Conservation (phyloP, 2,329 filamentous ascomycete genomes). For the Aspergillus fijiensis region DNA sequence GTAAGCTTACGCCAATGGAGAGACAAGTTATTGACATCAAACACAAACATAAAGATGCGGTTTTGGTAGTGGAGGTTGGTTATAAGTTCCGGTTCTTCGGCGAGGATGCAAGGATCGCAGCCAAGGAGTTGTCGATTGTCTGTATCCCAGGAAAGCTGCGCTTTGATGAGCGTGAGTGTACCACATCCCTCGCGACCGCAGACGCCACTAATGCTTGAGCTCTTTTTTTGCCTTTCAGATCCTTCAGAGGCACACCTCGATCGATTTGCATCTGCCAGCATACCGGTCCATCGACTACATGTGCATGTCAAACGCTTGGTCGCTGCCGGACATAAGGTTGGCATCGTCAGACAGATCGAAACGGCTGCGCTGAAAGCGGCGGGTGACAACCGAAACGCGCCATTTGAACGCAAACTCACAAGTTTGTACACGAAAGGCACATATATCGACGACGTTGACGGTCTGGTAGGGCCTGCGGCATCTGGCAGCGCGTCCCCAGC, state of each 20-base stretch:
- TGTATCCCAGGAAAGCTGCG: slow-evolving; percentile 95
- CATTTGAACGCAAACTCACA: slow-evolving; percentile 88
- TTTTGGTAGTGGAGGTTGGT: slow-evolving; percentile 91
- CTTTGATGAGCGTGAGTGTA: slow-evolving; percentile 76
- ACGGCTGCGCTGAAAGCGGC: slow-evolving; percentile 94
- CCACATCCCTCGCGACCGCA: not conserved
- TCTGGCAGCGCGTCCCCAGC: slow-evolving; percentile 57
- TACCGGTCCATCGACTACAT: slow-evolving; percentile 84
- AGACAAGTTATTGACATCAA: slow-evolving; percentile 93
- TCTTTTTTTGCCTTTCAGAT: slow-evolving; percentile 47
- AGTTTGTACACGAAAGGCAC: slow-evolving; percentile 98
- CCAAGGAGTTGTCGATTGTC: slow-evolving; percentile 88
- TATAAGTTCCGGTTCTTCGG: slow-evolving; percentile 99
- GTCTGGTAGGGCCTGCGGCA: slow-evolving; percentile 63
- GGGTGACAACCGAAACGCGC: slow-evolving; percentile 88
- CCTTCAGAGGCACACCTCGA: slow-evolving; percentile 88
- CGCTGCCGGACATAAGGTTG: slow-evolving; percentile 90
- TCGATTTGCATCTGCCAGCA: slow-evolving; percentile 91
- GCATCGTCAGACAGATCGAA: slow-evolving; percentile 89
- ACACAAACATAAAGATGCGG: slow-evolving; percentile 79
- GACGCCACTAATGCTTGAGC: not conserved
- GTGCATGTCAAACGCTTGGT: slow-evolving; percentile 94
- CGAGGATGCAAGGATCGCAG: slow-evolving; percentile 84
- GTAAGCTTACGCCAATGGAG: slow-evolving; percentile 92
- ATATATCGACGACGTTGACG: slow-evolving; percentile 90